A percentile compares a stretch with the other conserved stretches of the same genome.
phyloP scores from a whole-genome alignment of 352 stramenopile genomes.

The Sclerospora graminicola region DNA sequence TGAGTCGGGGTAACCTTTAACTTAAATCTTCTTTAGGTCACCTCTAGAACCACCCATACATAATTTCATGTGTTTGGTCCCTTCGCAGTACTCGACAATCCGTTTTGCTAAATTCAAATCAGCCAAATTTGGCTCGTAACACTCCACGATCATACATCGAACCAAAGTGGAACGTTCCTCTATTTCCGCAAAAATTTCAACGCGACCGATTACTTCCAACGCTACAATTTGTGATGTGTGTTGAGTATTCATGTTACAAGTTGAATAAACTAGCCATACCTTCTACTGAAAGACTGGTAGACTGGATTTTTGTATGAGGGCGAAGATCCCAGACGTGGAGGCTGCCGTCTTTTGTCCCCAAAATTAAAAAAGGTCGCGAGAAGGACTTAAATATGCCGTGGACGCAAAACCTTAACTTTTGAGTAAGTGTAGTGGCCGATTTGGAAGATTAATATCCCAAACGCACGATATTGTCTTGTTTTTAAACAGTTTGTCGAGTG shows the following conservation, averaged over 20 bases:
- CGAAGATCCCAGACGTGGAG: conserved; percentile 66
- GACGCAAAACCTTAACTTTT: conserved; percentile 38
- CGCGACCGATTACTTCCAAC: conserved; percentile 26
- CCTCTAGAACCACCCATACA: no score
- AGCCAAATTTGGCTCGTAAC: no score
- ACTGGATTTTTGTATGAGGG: conserved; percentile 13
- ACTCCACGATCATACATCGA: no score
- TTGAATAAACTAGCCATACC: conserved; percentile 42
- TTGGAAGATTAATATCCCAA: conserved; percentile 55
- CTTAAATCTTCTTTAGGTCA: no score
- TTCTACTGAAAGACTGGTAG: conserved; percentile 7
- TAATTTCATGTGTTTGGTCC: no score
- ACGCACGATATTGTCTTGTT: conserved; percentile 49
- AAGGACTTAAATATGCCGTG: conserved; percentile 30
- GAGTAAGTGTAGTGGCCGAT: conserved; percentile 30
- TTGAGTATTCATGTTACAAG: no score
- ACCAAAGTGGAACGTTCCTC: conserved; percentile 53
- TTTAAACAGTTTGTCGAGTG: conserved; percentile 1
- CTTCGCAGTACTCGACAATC: no score
- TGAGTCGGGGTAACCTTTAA: no score
- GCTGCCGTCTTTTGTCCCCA: conserved; percentile 48
- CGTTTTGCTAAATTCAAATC: no score
- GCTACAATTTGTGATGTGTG: conserved; percentile 39
- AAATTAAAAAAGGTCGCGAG: conserved; percentile 39
- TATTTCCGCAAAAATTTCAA: conserved; percentile 2